Percentiles rank a stretch among this genome's conserved stretches.
These are phyloP conservation scores for Chlorociboria aeruginascens DNA, from an alignment of 495 filamentous ascomycete species.

Conservation along the genomic window DNA sequence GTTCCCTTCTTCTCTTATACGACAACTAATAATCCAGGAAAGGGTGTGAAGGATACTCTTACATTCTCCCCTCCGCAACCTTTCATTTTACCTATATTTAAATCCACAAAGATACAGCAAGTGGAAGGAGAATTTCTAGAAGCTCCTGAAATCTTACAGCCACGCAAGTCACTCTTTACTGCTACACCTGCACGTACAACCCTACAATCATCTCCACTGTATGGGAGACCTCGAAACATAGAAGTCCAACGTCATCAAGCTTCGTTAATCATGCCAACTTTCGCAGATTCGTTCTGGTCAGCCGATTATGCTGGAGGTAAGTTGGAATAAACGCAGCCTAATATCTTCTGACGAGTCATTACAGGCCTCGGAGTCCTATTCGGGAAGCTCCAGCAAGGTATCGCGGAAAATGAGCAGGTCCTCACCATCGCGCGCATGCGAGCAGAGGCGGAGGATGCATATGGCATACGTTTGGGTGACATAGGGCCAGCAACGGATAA, in stretches of 20 bases:
- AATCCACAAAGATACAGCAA: too few species aligned
- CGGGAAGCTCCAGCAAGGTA: constrained; percentile 91
- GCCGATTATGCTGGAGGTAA: constrained; percentile 81
- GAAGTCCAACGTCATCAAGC: too few species aligned
- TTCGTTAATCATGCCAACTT: constrained; percentile 53
- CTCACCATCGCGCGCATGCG: constrained; percentile 84
- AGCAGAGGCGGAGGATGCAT: constrained; percentile 88
- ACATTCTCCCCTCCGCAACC: too few species aligned
- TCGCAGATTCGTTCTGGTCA: constrained; percentile 85
- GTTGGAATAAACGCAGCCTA: constrained; percentile 1
- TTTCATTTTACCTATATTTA: too few species aligned
- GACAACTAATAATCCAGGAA: too few species aligned
- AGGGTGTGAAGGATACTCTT: too few species aligned
- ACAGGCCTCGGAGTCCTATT: constrained; percentile 88
- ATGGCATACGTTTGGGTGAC: constrained; percentile 67
- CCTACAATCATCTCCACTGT: not conserved
- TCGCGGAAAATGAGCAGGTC: constrained; percentile 89
- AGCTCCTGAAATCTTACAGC: not conserved
- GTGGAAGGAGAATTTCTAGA: not conserved
- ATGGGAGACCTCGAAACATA: not conserved
- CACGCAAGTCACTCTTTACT: not conserved
- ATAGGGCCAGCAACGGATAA: constrained; percentile 77
- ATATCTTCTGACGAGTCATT: constrained; percentile 15
- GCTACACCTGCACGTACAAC: not conserved
- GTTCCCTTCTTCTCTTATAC: too few species aligned